phyloP scores from a whole-genome alignment of 371 early-diverging fungal species.

The Syncephalis fuscata region DNA sequence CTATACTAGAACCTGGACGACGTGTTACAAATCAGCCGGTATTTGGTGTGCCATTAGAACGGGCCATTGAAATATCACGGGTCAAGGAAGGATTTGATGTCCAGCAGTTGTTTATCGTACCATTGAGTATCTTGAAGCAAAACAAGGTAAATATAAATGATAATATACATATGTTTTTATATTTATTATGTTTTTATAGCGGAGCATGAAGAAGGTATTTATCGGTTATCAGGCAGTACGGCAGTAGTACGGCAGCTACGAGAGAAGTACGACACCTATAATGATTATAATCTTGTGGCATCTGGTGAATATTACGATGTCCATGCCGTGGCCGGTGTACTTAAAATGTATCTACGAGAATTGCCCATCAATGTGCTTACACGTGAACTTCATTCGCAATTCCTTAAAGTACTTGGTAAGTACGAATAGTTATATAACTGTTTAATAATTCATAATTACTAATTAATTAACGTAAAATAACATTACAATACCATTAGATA shows the following conservation, averaged over 20 bases:
- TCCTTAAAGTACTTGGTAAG: conserved; percentile 51
- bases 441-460: not conserved
- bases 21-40: conserved; percentile 17
- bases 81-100: conserved; percentile 57
- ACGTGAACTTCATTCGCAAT: conserved; percentile 52
- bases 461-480: not conserved
- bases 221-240: conserved; percentile 73
- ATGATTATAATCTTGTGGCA: conserved; percentile 22
- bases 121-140: conserved; percentile 84
- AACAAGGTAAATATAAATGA: conserved; percentile 21
- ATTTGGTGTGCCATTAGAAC: conserved; percentile 55
- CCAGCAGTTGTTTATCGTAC: conserved; percentile 89
- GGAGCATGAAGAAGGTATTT: conserved; percentile 86
- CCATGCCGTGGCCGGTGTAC: conserved; percentile 80
- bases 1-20: too few relatives aligned
- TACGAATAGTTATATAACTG: not conserved
- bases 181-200: conserved; percentile 10
- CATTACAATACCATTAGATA: too few relatives aligned
- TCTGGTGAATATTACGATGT: conserved; percentile 53
- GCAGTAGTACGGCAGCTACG: conserved; percentile 51
- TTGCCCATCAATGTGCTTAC: conserved; percentile 77
- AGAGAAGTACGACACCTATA: conserved; percentile 55
- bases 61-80: conserved; percentile 35
- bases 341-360: conserved; percentile 86
- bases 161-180: not conserved